Base-by-base conservation (phyloP, 768 basidiomycete genomes). In the Tremella fuciformis region DNA sequence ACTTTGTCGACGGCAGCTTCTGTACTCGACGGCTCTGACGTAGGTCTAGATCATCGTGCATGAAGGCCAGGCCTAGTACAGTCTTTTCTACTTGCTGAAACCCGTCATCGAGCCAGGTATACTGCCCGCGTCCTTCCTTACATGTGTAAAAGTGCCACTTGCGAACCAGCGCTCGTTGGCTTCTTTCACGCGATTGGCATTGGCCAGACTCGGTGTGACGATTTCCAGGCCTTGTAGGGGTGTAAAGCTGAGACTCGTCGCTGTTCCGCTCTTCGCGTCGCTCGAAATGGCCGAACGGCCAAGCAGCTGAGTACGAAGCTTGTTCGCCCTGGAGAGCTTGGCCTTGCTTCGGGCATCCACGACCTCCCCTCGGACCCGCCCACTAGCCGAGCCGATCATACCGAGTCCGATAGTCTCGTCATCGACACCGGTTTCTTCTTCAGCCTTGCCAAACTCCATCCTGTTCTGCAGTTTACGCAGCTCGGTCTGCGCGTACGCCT, bases 161-260 rank as follows among this genome's bases (percentile, higher is more conserved):
- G 87, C 86, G 77, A 99, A 99, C 96, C 96, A 99, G 24, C 88
- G 83, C 54, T 96, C 91, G 78, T 99, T 98, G 22, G 96, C 96
- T 65, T 91, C 92, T 76, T 91, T 91, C 57, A 96, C 90, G 29
- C 87, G 83, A 52, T 86, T 66, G 46, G 76, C 85, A 3, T 87
- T 84, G n/a, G 88, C 83, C 39, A 78, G 59, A 4, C 63, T 66
- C 22, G 89, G 87, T 73, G 98, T 98, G 54, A 91, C 92, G 60
- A 99, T 82, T 77, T 99, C 93, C 77, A 99, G 88, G 85, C 89
- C 94, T 85, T 98, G 94, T 3, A 92, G 89, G 13, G 94, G 94
- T 3, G 94, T 98, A 59, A 98, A 93, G 7, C 88, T 88, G 57
- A 98, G 79, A 16, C 90, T 92, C 0, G 93, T 97, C 3, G 90